These are phyloP conservation scores for Podaxis sp. DNA, from an alignment of 768 basidiomycete genomes.

Conservation along the genomic window DNA sequence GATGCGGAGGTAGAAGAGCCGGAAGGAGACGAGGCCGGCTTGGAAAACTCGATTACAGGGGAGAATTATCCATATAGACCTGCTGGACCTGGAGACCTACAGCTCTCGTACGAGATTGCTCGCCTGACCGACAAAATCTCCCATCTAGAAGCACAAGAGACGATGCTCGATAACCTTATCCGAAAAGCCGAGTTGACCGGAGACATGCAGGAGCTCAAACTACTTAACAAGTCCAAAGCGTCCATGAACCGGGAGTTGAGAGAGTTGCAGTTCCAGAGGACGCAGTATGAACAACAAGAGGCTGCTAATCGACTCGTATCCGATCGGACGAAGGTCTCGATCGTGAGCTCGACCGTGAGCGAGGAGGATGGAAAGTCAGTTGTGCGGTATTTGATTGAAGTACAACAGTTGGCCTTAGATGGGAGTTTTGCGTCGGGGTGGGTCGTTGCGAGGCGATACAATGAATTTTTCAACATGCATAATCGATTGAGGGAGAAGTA, in stretches of 20 bases:
- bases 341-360: constrained; percentile 79
- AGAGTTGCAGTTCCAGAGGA: constrained; percentile 84
- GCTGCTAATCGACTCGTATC: constrained; percentile 85
- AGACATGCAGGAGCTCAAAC: constrained; percentile 78
- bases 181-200: constrained; percentile 95
- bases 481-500: constrained; percentile 81
- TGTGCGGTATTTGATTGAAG: constrained; percentile 88
- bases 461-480: constrained; percentile 91
- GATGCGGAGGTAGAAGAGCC: constrained; percentile 43
- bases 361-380: constrained; percentile 89
- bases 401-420: constrained; percentile 83
- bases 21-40: constrained; percentile 44
- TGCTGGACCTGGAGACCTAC: constrained; percentile 87
- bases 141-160: constrained; percentile 77
- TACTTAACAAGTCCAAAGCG: constrained; percentile 80
- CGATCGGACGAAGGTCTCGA: constrained; percentile 79
- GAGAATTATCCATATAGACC: constrained; percentile 61
- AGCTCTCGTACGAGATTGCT: constrained; percentile 83
- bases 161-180: constrained; percentile 83
- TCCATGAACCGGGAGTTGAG: constrained; percentile 82
- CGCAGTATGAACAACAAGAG: constrained; percentile 93
- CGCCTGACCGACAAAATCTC: constrained; percentile 75
- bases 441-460: constrained; percentile 92
- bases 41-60: constrained; percentile 28
- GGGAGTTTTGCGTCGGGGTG: constrained; percentile 83